A percentile compares a stretch with the other conserved stretches of the same genome.
Conservation (phyloP, 306 rosid genomes). For the Cicer yamashitae region DNA sequence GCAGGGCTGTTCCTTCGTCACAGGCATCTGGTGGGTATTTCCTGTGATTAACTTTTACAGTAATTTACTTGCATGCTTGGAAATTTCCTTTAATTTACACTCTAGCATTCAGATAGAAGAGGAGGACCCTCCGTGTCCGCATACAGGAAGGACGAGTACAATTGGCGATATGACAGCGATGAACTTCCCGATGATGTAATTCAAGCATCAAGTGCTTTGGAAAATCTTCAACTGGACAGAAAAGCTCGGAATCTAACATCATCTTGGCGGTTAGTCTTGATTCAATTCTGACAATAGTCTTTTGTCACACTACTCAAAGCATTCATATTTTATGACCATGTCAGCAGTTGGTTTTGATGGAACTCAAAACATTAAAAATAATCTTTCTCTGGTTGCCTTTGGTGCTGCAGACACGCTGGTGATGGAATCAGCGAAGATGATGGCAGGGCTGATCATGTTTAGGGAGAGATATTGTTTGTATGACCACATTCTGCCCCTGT, state of each 20-base stretch:
- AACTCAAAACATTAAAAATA: constrained; percentile 15
- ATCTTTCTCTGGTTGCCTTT: constrained; percentile 9
- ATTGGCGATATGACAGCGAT: constrained; percentile 88
- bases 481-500: constrained; percentile 49
- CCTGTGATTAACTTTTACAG: constrained; percentile 31
- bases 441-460: constrained; percentile 79
- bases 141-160: constrained; percentile 92
- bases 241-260: constrained; percentile 97
- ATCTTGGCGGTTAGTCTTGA: constrained; percentile 89
- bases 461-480: constrained; percentile 46
- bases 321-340: constrained; percentile 17
- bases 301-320: background rate
- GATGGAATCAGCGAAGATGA: constrained; percentile 75
- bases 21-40: constrained; percentile 86
- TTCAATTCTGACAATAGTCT: constrained; percentile 7
- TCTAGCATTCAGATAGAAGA: constrained; percentile 81
- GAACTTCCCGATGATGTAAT: constrained; percentile 84
- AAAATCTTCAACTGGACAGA: constrained; percentile 94
- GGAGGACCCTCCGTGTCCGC: constrained; percentile 86
- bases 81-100: constrained; percentile 53
- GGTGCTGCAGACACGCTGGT: constrained; percentile 76
- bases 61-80: constrained; percentile 43
- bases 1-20: constrained; percentile 82
- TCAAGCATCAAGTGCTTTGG: constrained; percentile 87
- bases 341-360: constrained; percentile 5